Evolutionary conservation across 1,139 yeast genomes (phyloP).

Genomic region (Torulaspora globosa): DNA sequence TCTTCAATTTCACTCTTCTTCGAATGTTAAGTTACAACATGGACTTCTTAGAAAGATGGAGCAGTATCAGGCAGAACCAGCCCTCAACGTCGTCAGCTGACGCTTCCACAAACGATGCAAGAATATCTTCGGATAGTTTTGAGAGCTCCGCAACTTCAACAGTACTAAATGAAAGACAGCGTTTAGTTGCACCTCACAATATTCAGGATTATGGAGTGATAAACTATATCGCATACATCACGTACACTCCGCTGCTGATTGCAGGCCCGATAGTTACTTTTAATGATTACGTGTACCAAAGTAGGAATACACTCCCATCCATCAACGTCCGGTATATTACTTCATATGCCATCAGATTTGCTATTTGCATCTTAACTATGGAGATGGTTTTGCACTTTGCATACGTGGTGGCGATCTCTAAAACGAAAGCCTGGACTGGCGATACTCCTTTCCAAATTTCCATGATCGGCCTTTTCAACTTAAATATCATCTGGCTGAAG

Average conservation of each 20-base stretch:
- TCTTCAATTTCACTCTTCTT: conserved; percentile 81
- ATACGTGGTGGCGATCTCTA: conserved; percentile 89
- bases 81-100: conserved; percentile 19
- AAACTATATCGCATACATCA: conserved; percentile 70
- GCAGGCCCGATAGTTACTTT: conserved; percentile 95
- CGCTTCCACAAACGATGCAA: conserved; percentile 23
- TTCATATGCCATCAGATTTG: conserved; percentile 62
- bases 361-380: conserved; percentile 77
- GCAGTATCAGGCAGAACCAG: conserved; percentile 18
- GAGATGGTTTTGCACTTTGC: conserved; percentile 82
- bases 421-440: conserved; percentile 82
- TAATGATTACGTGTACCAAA: conserved; percentile 83
- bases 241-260: conserved; percentile 84
- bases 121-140: conserved; percentile 30
- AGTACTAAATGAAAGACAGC: conserved; percentile 52
- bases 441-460: conserved; percentile 89
- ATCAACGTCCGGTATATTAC: conserved; percentile 50
- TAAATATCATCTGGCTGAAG: conserved; percentile 89
- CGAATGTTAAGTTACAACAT: conserved; percentile 78
- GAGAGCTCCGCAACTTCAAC: conserved; percentile 28
- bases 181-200: conserved; percentile 65
- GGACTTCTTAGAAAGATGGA: conserved; percentile 59
- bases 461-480: conserved; percentile 88
- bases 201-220: conserved; percentile 51
- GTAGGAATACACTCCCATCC: conserved; percentile 45